Base-by-base conservation (phyloP, 345 rosid genomes). In the Linum lewisii region DNA sequence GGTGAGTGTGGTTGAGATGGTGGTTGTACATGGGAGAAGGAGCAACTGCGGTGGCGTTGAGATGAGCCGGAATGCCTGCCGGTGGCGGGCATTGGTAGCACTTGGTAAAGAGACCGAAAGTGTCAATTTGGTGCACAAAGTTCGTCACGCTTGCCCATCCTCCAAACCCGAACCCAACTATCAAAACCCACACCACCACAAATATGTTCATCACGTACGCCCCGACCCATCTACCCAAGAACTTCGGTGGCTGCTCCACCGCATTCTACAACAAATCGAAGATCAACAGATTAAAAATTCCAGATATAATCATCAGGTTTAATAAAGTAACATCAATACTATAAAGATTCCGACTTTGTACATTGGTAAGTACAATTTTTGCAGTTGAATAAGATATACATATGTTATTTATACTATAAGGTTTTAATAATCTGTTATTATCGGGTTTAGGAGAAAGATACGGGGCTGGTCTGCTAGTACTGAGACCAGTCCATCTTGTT, bases 101-200 rank as follows among this genome's bases (percentile, higher is more conserved):
- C 68, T 87, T 93, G 11, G 97, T 89, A 72, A 93, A 93, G 36
- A 89, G 81, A 3, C 99, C 99, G 36, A 93, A 93, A 1, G 99
- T 93, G 72, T 93, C 97, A 5, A 93, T 89, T 61, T 89, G 99
- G 81, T 82, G 94, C 21, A 89, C 65, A 72, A 93, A 93, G 52
- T 93, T 93, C 24, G 67, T 75, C 83, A 89, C 34, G 62, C 99
- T 89, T 0, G 97, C 97, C 99, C 99, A 89, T 5, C 99, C 99
- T 57, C 99, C 97, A 10, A 93, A 93, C 60, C 97, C 99, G 21
- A 93, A 93, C 54, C 99, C 99, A 13, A 93, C 91, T 23, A 93
- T 72, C 0, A 85, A 68, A 7, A 93, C 99, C 99, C 99, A 93
- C 29, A 86, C 94, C 6, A 89, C 94, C n/a, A 93, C 71, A 21